Evolutionary conservation across 179 eudicot species (phyloP), one percentile per base, ranked within the genome.

Genomic region (Amaranthus tricolor): DNA sequence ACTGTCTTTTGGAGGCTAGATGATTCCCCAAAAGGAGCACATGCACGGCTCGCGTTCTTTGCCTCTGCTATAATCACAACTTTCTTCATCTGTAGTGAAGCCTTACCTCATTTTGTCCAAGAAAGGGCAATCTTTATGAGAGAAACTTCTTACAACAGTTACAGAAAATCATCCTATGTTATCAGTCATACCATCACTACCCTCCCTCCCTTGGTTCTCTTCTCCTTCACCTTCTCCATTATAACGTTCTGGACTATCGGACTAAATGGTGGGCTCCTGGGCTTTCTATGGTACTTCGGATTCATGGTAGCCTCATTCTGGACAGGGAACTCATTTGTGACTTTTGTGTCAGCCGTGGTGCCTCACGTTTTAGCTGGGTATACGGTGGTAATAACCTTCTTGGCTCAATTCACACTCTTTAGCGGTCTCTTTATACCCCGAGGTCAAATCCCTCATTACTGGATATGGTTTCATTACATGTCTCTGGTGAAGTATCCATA

Each of bases 311-410:
- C 87, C 55, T 70, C 97, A 0, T 92, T 92, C 70, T 92, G 97
- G 97, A 85, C 93, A 1, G 95, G 95, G 40, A 86, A 88, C 80
- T 92, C 97, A 4, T 92, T 92, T 62, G 91, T 92, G 65, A 90
- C 95, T 7, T 92, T 90, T 82, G 81, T 90, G 6, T 92, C 97
- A 4, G 95, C 91, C 0, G 73, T 90, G 6, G 89, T 87, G 49
- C 74, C 88, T 47, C 79, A 92, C 64, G 85, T 88, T 14, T 85
- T 90, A 87, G 62, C 86, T 9, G 91, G 85, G 0, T 92, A 83
- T 82, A 87, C 88, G 0, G 85, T 92, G 5, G 97, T 92, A 0
- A 91, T 87, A 6, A 84, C 93, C 45, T 73, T 87, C 51, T 52
- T 90, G 14, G 93, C 95, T 70, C 85, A 92, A 70, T 92, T 90